Conservation (phyloP, 306 rosid genomes). For the Acacia acuminata region DNA sequence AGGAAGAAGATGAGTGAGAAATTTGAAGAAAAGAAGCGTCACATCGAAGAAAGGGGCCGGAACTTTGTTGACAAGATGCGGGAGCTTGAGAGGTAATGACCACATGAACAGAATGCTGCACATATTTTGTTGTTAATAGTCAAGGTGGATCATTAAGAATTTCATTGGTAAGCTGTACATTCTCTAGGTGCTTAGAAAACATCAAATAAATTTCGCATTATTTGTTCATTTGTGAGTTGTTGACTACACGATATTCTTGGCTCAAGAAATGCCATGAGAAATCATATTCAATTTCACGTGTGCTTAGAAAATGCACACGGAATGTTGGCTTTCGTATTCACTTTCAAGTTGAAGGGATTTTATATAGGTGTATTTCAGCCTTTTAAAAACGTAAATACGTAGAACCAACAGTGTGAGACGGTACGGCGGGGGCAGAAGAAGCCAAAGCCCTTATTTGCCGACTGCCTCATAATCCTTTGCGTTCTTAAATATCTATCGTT, state of each 20-base stretch:
- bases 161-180: slow-evolving; percentile 34
- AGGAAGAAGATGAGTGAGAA: slow-evolving; percentile 84
- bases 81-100: slow-evolving; percentile 47
- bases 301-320: too few species aligned
- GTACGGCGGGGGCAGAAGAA: too few species aligned
- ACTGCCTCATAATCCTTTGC: too few species aligned
- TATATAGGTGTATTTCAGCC: too few species aligned
- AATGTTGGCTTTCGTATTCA: not conserved
- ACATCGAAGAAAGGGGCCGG: slow-evolving; percentile 74
- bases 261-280: slow-evolving; percentile 18
- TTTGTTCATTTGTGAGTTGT: slow-evolving; percentile 22
- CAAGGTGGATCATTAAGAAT: slow-evolving; percentile 28
- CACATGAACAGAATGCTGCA: slow-evolving; percentile 29
- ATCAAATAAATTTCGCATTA: slow-evolving; percentile 30
- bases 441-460: too few species aligned
- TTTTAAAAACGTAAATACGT: too few species aligned
- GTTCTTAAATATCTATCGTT: too few species aligned
- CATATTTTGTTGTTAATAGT: slow-evolving; percentile 21
- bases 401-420: too few species aligned
- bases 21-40: slow-evolving; percentile 83
- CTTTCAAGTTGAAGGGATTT: not conserved
- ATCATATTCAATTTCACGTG: not conserved
- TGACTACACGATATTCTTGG: slow-evolving; percentile 9
- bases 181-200: slow-evolving; percentile 29
- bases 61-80: slow-evolving; percentile 86